Base-by-base conservation (phyloP, 2,329 filamentous ascomycete species). In the Aureobasidium melanogenum region DNA sequence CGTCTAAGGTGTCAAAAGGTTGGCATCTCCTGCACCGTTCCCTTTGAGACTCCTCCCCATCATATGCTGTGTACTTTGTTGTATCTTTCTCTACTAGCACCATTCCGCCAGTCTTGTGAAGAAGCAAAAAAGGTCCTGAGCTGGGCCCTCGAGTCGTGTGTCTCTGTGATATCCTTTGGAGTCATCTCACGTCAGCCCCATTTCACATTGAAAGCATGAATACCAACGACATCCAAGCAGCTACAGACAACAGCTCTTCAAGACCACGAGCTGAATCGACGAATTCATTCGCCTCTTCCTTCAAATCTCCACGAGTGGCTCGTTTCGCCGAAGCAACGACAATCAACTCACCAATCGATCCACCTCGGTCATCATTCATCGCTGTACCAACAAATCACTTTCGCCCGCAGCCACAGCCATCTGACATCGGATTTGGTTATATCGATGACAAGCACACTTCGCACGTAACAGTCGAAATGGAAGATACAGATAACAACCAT, bases 401-500 rank as follows among this genome's bases (percentile, higher is more conserved):
- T 72, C 76, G 79, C 67, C 79, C 82, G 58, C 83, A 88, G 72
- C 78, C 86, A 59, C 87, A 91, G 71, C 88, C 92, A 34, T 89
- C 87, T 63, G 91, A 96, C 76, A 84, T 96, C 66, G 92, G 92
- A 66, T 97, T 97, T 74, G 91, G 92, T 73, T 97, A 96, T 77
- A 88, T 97, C 71, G 81, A 79, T 65, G 74, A 84, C 68, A 74
- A 75, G 68, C 74, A 76, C 76, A 79, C 72, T 79, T 86, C 67
- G 76, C 57, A 57, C 60, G 55, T 47, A 52, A 62, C 81, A 57
- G 76, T 83, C 68, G 79, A 83, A 63, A 81, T 86, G 69, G 76
- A 80, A 64, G 77, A 80, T 66, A 74, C 72, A 51, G 77, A 78
- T 67, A 72, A 74, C 65, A 76, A 72, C 65, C 75, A 76, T 63